Percentiles rank a stretch among this genome's conserved stretches.
phyloP scores from a whole-genome alignment of 441 rosid genomes.

The Sinapis alba region DNA sequence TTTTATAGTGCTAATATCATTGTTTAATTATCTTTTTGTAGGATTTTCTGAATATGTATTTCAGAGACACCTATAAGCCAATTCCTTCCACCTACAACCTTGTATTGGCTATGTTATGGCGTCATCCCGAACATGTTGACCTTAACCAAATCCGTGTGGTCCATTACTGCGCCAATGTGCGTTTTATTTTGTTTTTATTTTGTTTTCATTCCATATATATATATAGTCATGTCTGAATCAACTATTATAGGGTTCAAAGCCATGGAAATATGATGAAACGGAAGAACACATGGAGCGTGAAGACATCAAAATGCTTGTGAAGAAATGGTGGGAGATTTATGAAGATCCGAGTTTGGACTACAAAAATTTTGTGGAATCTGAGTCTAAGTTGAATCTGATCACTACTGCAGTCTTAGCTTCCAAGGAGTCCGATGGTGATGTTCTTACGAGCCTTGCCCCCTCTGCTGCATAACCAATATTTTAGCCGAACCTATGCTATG shows the following conservation, averaged over 20 bases:
- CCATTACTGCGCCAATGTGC: background rate
- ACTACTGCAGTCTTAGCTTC: background rate
- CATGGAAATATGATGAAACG: background rate
- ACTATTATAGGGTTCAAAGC: background rate
- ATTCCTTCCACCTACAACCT: background rate
- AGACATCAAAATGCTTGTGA: constrained; percentile 3
- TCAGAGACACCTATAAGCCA: background rate
- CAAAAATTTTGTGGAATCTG: constrained; percentile 1
- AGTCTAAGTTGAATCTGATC: background rate
- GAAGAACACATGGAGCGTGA: constrained; percentile 8
- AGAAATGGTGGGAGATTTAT: constrained; percentile 6
- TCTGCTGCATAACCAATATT: background rate
- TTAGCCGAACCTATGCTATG: background rate
- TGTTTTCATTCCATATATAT: background rate
- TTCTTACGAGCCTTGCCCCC: background rate
- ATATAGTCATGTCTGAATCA: background rate
- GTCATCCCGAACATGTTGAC: background rate
- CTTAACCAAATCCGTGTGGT: background rate
- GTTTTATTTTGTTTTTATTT: background rate
- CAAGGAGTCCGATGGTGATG: background rate
- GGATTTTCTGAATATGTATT: background rate
- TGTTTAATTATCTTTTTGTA: background rate
- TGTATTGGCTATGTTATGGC: background rate
- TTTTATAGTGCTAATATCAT: background rate
- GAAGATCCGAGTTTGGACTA: constrained; percentile 14